phyloP scores from a whole-genome alignment of 2,329 filamentous ascomycete species.

The Ophiostoma australiae region DNA sequence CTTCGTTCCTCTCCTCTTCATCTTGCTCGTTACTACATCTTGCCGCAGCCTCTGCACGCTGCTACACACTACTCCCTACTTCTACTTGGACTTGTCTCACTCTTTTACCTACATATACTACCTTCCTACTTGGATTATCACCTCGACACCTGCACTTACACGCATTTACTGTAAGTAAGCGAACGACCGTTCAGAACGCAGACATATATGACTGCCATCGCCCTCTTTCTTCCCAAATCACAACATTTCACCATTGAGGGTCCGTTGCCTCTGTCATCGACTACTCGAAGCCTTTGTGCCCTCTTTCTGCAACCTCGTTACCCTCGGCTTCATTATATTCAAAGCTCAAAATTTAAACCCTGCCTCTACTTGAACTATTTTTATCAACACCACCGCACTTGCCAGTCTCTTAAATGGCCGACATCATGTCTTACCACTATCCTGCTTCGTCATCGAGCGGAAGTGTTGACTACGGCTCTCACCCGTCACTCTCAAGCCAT shows the following conservation, averaged over 20 bases:
- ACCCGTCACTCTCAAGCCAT: neutral
- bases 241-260: neutral
- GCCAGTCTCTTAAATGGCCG: neutral
- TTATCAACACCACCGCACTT: neutral
- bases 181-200: neutral
- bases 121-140: neutral
- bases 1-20: neutral
- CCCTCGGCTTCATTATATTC: neutral
- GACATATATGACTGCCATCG: neutral
- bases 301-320: neutral
- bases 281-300: neutral
- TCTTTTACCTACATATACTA: neutral
- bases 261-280: neutral
- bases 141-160: neutral
- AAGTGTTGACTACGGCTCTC: neutral
- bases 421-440: neutral
- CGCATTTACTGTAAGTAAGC: neutral
- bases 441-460: neutral
- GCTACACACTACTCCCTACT: neutral
- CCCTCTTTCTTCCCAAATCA: neutral
- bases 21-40: neutral
- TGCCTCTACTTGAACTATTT: neutral
- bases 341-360: neutral
- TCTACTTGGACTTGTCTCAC: neutral
- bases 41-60: neutral